Conservation (phyloP, 495 filamentous ascomycete species). For the Bacidia gigantensis region DNA sequence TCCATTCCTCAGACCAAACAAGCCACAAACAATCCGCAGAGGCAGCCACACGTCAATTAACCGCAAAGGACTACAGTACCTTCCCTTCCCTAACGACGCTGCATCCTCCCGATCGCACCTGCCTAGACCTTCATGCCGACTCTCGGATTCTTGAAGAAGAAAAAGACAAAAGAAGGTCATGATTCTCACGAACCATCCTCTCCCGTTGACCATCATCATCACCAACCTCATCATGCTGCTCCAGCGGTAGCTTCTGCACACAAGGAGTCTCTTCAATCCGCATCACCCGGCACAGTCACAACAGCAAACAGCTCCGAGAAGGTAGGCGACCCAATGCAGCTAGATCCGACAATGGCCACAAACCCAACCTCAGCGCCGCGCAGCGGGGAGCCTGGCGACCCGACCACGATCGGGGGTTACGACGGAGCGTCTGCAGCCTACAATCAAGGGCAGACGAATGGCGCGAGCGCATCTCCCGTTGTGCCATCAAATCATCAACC, state of each 20-base stretch:
- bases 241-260: slow-evolving; percentile 22
- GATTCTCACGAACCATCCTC: slow-evolving; percentile 48
- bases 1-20: background rate
- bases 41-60: background rate
- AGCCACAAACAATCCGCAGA: background rate
- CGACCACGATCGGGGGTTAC: background rate
- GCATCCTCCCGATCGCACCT: background rate
- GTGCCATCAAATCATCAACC: slow-evolving; percentile 18
- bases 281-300: slow-evolving; percentile 25
- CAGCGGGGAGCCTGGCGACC: background rate
- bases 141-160: slow-evolving; percentile 83
- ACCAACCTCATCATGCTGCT: slow-evolving; percentile 25
- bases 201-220: slow-evolving; percentile 37
- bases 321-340: slow-evolving; percentile 13
- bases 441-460: slow-evolving; percentile 13
- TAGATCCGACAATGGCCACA: slow-evolving; percentile 8
- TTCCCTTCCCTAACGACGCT: background rate
- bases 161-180: slow-evolving; percentile 71
- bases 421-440: slow-evolving; percentile 3
- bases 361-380: slow-evolving; percentile 12
- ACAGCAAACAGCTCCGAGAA: slow-evolving; percentile 22
- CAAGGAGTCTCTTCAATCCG: slow-evolving; percentile 24
- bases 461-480: slow-evolving; percentile 4
- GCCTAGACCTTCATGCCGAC: slow-evolving; percentile 18
- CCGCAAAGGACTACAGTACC: background rate